phyloP scores from a whole-genome alignment of 192 early-diverging fungal genomes.

The Umbelopsis vinacea region DNA sequence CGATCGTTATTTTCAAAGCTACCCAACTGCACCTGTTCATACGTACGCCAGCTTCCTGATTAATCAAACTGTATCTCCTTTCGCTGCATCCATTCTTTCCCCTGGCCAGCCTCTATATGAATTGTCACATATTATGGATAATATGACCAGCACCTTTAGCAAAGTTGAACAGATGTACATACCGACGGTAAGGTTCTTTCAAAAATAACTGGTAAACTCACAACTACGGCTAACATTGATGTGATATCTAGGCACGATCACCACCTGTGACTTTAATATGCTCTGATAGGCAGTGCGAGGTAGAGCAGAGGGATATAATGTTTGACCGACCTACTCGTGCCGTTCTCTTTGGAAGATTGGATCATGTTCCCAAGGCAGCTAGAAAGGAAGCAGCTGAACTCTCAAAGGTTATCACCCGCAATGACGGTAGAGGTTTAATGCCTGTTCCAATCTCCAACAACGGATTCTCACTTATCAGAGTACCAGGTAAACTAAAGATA shows the following conservation, averaged over 20 bases:
- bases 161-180: constrained; percentile 40
- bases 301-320: constrained; percentile 51
- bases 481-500: constrained; percentile 51
- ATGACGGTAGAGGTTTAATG: constrained; percentile 46
- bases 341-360: constrained; percentile 44
- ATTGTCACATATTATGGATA: constrained; percentile 39
- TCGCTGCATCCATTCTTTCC: constrained; percentile 27
- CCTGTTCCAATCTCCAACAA: constrained; percentile 48
- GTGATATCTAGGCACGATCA: constrained; percentile 48
- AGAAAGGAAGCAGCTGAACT: constrained; percentile 20
- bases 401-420: constrained; percentile 8
- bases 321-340: constrained; percentile 50
- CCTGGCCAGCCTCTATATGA: constrained; percentile 26
- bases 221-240: no score
- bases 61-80: constrained; percentile 29
- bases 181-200: constrained; percentile 27
- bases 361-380: constrained; percentile 31
- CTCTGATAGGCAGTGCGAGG: constrained; percentile 62
- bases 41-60: constrained; percentile 53
- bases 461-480: constrained; percentile 68
- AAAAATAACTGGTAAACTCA: no score
- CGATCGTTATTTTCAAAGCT: neutral
- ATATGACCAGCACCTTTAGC: constrained; percentile 18
- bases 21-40: constrained; percentile 36
- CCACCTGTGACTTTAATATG: constrained; percentile 67